A percentile compares a stretch with the other conserved stretches of the same genome.
Conservation (phyloP, 2,329 filamentous ascomycete species). For the Daldinia eschscholtzii region DNA sequence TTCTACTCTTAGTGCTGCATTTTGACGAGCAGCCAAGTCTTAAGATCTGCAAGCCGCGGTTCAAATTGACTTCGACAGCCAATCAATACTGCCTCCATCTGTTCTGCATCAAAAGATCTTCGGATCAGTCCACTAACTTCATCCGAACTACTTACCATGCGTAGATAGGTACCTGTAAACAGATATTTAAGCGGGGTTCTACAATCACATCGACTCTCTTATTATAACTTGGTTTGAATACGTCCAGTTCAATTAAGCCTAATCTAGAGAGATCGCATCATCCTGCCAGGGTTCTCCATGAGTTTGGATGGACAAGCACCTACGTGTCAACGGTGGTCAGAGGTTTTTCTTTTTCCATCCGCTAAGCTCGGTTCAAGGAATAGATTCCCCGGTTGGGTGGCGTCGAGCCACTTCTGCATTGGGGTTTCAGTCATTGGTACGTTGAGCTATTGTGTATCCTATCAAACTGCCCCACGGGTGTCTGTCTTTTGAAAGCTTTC, state of each 20-base stretch:
- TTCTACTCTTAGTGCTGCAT: not conserved
- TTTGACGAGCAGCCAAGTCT: not conserved
- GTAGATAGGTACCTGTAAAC: constrained; percentile 13
- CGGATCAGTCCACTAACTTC: constrained; percentile 7
- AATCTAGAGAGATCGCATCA: constrained; percentile 23
- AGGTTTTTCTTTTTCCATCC: not conserved
- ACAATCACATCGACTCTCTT: constrained; percentile 15
- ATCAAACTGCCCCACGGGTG: constrained; percentile 14
- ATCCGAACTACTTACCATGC: constrained; percentile 23
- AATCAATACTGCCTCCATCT: not conserved
- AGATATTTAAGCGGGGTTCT: constrained; percentile 25
- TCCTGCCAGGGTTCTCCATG: constrained; percentile 2
- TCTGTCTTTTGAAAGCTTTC: constrained; percentile 3
- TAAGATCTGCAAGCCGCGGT: not conserved
- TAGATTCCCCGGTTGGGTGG: constrained; percentile 28
- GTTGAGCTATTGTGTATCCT: constrained; percentile 19
- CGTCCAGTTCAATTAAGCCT: constrained; percentile 18
- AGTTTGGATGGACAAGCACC: constrained; percentile 3
- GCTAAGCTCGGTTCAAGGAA: constrained; percentile 31
- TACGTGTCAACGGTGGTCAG: not conserved
- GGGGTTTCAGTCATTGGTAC: constrained; percentile 21
- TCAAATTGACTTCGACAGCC: not conserved
- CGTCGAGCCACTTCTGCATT: constrained; percentile 29
- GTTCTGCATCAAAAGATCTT: constrained; percentile 6
- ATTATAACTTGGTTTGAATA: constrained; percentile 9